Evolutionary conservation across 2,329 filamentous ascomycete genomes (phyloP).

Genomic region (Trichoderma sp.): DNA sequence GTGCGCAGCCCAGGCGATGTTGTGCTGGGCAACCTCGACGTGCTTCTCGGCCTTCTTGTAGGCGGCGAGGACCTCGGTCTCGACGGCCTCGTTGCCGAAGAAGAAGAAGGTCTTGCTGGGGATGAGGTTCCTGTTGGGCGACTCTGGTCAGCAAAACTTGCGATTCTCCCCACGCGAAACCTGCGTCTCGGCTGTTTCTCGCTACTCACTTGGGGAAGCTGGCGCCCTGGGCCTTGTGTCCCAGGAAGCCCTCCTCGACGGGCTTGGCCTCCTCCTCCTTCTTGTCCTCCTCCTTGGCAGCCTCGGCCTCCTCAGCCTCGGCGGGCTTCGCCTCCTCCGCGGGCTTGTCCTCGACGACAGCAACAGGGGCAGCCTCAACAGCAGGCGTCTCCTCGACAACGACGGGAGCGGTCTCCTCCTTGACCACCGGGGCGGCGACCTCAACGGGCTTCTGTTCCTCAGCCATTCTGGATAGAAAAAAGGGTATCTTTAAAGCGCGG

Average conservation of each 20-base stretch:
- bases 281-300: conserved; percentile 47
- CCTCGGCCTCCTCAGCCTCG: conserved; percentile 47
- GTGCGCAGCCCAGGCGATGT: conserved; percentile 85
- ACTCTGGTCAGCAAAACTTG: background rate
- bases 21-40: conserved; percentile 70
- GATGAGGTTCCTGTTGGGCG: conserved; percentile 72
- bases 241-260: conserved; percentile 79
- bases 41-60: conserved; percentile 92
- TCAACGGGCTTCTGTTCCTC: conserved; percentile 70
- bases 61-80: conserved; percentile 70
- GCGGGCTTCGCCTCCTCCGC: conserved; percentile 44
- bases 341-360: conserved; percentile 46
- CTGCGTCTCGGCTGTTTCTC: background rate
- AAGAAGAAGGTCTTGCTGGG: conserved; percentile 94
- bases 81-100: conserved; percentile 73
- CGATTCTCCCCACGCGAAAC: background rate
- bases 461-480: conserved; percentile 64
- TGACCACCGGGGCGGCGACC: conserved; percentile 48
- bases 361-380: conserved; percentile 44
- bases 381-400: conserved; percentile 41
- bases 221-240: conserved; percentile 86
- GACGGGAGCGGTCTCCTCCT: conserved; percentile 50
- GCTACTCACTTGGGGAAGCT: conserved; percentile 77
- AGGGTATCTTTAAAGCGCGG: conserved; percentile 46
- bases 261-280: conserved; percentile 62